These are phyloP conservation scores for Gomphus bonarii DNA, from an alignment of 1,284 basidiomycete genomes.

Conservation along the genomic window DNA sequence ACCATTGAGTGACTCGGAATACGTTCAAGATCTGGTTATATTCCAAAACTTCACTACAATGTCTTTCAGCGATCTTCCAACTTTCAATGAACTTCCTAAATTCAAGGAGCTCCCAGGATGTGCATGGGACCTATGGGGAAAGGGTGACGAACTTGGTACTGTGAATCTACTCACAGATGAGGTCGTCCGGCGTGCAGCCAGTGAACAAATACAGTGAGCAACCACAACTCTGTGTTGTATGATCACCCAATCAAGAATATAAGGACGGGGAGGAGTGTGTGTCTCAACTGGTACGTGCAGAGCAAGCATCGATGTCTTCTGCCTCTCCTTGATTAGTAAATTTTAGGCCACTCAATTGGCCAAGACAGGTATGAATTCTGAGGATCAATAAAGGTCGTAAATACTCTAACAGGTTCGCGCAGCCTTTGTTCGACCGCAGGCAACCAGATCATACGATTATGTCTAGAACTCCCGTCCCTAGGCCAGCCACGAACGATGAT, in stretches of 20 bases:
- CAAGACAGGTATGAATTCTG: not conserved
- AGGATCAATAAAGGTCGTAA: not conserved
- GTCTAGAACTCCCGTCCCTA: conserved; percentile 44
- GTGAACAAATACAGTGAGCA: conserved; percentile 38
- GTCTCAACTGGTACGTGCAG: not conserved
- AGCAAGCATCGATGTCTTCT: not conserved
- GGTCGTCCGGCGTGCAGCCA: conserved; percentile 46
- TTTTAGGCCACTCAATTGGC: not conserved
- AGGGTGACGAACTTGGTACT: conserved; percentile 60
- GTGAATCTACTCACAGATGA: conserved; percentile 59
- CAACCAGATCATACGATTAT: not conserved
- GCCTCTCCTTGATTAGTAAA: not conserved
- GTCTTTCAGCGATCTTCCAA: conserved; percentile 28
- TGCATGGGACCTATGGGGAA: conserved; percentile 67
- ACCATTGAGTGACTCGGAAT: not conserved
- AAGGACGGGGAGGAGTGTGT: not conserved
- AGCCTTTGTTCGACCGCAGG: conserved; percentile 31
- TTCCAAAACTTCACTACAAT: not conserved
- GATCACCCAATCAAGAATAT: conserved; percentile 11
- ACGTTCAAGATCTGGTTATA: not conserved
- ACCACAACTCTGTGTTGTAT: not conserved
- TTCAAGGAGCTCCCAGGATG: conserved; percentile 51
- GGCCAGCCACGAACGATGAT: conserved; percentile 46
- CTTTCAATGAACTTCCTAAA: conserved; percentile 50
- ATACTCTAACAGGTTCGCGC: not conserved